These are phyloP conservation scores for Keithomyces neogunnii DNA, from an alignment of 2,329 filamentous ascomycete species.

Conservation along the genomic window DNA sequence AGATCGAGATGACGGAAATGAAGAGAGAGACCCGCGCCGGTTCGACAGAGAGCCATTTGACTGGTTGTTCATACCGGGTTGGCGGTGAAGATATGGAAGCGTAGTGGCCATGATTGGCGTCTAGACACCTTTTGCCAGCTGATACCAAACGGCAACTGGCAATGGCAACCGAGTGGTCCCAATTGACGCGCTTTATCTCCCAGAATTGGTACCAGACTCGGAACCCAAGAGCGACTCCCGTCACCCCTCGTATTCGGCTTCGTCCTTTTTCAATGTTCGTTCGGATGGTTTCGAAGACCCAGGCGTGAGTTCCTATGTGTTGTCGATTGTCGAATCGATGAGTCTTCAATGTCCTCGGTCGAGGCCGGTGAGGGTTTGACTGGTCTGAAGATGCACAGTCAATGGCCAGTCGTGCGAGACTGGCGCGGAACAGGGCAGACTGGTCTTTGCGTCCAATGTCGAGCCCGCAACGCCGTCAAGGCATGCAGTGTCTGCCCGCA, in stretches of 20 bases:
- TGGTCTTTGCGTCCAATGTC: slow-evolving; percentile 1
- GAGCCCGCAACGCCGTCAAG: not conserved
- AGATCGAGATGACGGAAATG: slow-evolving; percentile 52
- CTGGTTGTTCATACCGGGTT: slow-evolving; percentile 24
- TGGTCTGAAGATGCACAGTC: not conserved
- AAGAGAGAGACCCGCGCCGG: slow-evolving; percentile 51
- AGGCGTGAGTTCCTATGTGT: not conserved
- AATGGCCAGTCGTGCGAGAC: no score
- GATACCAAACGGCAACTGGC: not conserved
- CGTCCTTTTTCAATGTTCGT: not conserved
- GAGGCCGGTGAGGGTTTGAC: not conserved
- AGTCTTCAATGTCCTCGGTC: slow-evolving; percentile 4
- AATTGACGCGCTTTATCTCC: no score
- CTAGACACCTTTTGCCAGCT: not conserved
- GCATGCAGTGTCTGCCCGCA: slow-evolving; percentile 2
- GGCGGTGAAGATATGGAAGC: slow-evolving; percentile 34
- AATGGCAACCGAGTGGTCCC: not conserved
- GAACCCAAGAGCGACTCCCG: not conserved
- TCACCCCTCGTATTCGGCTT: not conserved
- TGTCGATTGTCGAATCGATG: slow-evolving; percentile 1
- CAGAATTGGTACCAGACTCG: no score
- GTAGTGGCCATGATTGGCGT: slow-evolving; percentile 29
- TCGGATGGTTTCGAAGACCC: not conserved
- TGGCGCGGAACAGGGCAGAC: no score
- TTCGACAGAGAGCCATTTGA: slow-evolving; percentile 23